Percentiles rank a stretch among this genome's conserved stretches.
phyloP scores from a whole-genome alignment of 257 asterid species.

The Euphrasia confusa region DNA sequence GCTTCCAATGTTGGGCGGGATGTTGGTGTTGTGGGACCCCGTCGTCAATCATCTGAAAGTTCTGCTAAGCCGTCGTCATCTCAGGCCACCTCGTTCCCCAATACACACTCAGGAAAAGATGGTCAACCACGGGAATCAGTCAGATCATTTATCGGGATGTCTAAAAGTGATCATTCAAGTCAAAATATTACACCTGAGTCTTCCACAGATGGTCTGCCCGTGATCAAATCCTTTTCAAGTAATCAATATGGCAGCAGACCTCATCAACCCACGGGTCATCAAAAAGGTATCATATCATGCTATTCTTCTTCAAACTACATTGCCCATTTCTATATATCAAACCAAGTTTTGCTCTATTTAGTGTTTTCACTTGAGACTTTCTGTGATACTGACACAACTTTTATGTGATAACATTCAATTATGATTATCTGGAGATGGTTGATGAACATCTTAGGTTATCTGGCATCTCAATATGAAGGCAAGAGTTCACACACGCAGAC shows the following conservation, averaged over 20 bases:
- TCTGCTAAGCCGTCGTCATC: conserved; percentile 38
- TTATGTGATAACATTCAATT: not conserved
- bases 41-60: conserved; percentile 62
- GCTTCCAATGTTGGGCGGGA: conserved; percentile 90
- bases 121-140: conserved; percentile 46
- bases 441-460: not conserved
- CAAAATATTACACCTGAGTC: conserved; percentile 48
- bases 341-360: not conserved
- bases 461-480: not conserved
- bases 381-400: not conserved
- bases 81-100: conserved; percentile 44
- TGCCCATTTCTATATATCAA: conserved; percentile 1
- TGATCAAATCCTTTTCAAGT: conserved; percentile 47
- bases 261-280: conserved; percentile 69
- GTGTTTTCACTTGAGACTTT: no score
- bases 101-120: conserved; percentile 44
- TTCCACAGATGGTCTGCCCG: conserved; percentile 34
- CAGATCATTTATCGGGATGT: conserved; percentile 34
- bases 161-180: conserved; percentile 48
- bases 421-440: conserved; percentile 7
- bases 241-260: conserved; percentile 50
- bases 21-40: conserved; percentile 91
- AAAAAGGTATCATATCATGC: conserved; percentile 53
- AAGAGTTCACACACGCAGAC: not conserved
- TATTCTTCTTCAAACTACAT: conserved; percentile 14